phyloP scores from a whole-genome alignment of 192 early-diverging fungal species.

The Dissophora ornata region DNA sequence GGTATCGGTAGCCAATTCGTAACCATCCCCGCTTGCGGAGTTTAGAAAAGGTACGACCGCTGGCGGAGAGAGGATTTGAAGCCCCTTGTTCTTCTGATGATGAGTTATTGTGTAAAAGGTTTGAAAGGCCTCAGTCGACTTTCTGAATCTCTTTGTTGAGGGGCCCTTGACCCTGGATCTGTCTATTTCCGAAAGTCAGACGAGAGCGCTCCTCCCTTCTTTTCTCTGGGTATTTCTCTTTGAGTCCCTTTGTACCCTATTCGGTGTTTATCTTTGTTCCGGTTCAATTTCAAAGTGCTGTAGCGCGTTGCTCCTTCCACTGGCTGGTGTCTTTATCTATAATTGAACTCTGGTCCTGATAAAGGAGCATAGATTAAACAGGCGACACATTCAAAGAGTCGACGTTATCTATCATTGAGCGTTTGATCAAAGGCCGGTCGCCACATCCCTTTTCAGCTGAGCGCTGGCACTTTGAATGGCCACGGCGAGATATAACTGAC shows the following conservation, averaged over 20 bases:
- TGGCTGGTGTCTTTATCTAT: constrained; percentile 8
- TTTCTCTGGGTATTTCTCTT: background rate
- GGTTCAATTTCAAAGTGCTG: background rate
- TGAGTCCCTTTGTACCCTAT: background rate
- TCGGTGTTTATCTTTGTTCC: background rate
- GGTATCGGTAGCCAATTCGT: constrained; percentile 27
- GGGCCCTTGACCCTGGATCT: background rate
- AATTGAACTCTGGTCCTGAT: constrained; percentile 10
- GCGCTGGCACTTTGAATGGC: background rate
- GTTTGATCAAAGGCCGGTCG: constrained; percentile 44
- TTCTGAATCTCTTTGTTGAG: constrained; percentile 3
- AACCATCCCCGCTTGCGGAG: too few species aligned
- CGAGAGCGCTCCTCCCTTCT: too few species aligned
- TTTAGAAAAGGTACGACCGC: too few species aligned
- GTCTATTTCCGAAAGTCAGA: background rate
- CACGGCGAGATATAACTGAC: background rate
- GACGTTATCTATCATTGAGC: constrained; percentile 22
- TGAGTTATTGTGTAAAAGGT: constrained; percentile 56
- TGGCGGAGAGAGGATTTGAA: background rate
- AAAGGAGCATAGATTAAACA: constrained; percentile 23
- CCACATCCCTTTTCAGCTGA: constrained; percentile 11
- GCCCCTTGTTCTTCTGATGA: constrained; percentile 17
- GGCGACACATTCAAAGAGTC: constrained; percentile 30
- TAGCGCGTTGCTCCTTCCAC: background rate
- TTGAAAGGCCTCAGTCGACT: constrained; percentile 22